Base-by-base conservation (phyloP, 2,329 filamentous ascomycete species). In the Fusarium sp. region DNA sequence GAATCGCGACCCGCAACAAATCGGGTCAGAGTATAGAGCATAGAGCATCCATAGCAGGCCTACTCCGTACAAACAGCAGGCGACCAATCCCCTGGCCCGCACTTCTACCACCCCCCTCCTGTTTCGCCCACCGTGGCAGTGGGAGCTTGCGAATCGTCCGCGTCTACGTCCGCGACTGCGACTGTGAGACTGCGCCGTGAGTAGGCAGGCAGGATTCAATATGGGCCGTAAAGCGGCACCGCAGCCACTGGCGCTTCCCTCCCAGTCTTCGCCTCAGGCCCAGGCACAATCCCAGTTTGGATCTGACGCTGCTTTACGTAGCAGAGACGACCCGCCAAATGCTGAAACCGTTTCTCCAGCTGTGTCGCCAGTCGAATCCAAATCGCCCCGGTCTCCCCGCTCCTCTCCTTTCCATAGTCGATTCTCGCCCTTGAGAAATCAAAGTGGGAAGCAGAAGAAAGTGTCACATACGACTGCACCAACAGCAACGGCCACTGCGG, bases 221-320 rank as follows among this genome's bases (percentile, higher is more conserved):
- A 88, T 88, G 85, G 85, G 82, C 79, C 86, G 85, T 77, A 88
- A 87, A 79, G 79, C 83, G 75, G 84, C 82, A 78, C 86, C 85
- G 70, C 83, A 87, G 81, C 85, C 86, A 78, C 82, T 88, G 79
- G 78, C 82, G 76, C 81, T 88, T 60, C 47, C 67, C 62, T 70
- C 66, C 70, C 67, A 69, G 62, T 70, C 51, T 48, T 62, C 57
- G 50, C 54, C 50, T 62, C 62, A 61, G 56, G 27, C 52, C 53
- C 65, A 67, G 46, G 32, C 55, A 45, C 58, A 61, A 54, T 20
- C 58, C 40, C 59, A 70, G 45, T 66, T 49, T 56, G 64, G 69
- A 78, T 79, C 81, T 73, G 81, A 81, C 67, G 71, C 78, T 68
- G 76, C 74, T 70, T 76, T 78, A 68, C 70, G 64, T 65, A 63